Base-by-base conservation (phyloP, 352 stramenopile genomes). In the Pythium rishiriense region DNA sequence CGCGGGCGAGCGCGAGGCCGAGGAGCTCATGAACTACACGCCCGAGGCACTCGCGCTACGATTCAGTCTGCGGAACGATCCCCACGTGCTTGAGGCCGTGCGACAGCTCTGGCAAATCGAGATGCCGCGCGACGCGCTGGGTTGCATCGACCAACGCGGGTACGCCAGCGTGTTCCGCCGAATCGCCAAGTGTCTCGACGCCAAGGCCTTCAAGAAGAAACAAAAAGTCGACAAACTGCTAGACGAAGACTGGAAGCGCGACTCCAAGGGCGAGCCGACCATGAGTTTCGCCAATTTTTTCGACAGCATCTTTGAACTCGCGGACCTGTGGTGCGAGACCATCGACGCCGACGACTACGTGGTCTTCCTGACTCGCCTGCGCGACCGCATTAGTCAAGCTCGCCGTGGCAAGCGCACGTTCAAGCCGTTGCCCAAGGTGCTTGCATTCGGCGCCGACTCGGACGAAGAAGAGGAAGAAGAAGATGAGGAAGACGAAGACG, bases 251-350 rank as follows among this genome's bases (percentile, higher is more conserved):
- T 92, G 81, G 81, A 66, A 72, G 31, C 78, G 76, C 21, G 83
- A 93, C 62, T 79, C 73, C 10, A 79, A 83, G 24, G 81, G 76
- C 26, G 76, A 91, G 46, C 0, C 53, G 0, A 55, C 66, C n/a
- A 87, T 93, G 80, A 76, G 78, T 26, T 87, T 89, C 47, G 71
- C 75, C 12, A 80, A 70, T 33, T 93, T 91, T 61, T 89, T 91
- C 17, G 78, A 93, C 45, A 86, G 76, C 43, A 75, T 88, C 4
- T 92, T 92, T 33, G 83, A 92, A 50, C 62, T 92, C 10, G 79
- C 75, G 0, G 81, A 93, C 68, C 65, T 91, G 21, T 93, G 81
- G 81, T 91, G 79, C 58, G 81, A 91, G 51, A 85, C 74, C 8
- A 91, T 85, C 46, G 70, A 93, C 26, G 80, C 65, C 10, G 70